Evolutionary conservation across 2,329 filamentous ascomycete genomes (phyloP).

Genomic region (Fusarium subtropicale): DNA sequence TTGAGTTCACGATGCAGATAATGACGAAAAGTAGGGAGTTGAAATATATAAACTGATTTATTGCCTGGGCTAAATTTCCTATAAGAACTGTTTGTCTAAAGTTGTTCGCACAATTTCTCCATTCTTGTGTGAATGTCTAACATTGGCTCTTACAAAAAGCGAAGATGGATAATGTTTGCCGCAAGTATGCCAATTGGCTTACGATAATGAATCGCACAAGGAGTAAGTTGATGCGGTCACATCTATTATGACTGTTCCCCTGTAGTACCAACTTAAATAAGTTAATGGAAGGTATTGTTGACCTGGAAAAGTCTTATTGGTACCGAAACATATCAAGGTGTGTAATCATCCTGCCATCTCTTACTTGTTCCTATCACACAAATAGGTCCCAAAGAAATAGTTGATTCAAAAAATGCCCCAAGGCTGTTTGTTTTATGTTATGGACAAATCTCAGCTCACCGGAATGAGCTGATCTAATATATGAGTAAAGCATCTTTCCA

Average conservation of each 20-base stretch:
- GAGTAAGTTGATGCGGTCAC: not conserved
- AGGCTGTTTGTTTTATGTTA: not conserved
- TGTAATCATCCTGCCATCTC: not conserved
- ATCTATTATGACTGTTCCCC: not conserved
- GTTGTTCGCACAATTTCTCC: not conserved
- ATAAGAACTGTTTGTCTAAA: not conserved
- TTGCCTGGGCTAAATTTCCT: not conserved
- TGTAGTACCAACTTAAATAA: not conserved
- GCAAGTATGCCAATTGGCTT: too few relatives aligned
- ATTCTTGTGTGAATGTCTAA: not conserved
- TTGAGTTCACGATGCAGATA: not conserved
- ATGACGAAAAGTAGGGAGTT: not conserved
- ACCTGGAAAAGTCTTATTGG: not conserved
- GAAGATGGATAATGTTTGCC: not conserved
- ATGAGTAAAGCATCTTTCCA: not conserved
- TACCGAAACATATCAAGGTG: not conserved
- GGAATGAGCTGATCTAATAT: conserved; percentile 3
- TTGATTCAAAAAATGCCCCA: not conserved
- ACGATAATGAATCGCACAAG: not conserved
- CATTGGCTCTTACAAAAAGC: not conserved
- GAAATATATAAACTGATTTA: not conserved
- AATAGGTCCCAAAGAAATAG: not conserved
- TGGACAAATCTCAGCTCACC: not conserved
- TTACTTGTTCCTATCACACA: not conserved
- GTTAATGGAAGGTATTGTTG: not conserved